Base-by-base conservation (phyloP, 2,329 filamentous ascomycete species). In the Colletotrichum sp. region DNA sequence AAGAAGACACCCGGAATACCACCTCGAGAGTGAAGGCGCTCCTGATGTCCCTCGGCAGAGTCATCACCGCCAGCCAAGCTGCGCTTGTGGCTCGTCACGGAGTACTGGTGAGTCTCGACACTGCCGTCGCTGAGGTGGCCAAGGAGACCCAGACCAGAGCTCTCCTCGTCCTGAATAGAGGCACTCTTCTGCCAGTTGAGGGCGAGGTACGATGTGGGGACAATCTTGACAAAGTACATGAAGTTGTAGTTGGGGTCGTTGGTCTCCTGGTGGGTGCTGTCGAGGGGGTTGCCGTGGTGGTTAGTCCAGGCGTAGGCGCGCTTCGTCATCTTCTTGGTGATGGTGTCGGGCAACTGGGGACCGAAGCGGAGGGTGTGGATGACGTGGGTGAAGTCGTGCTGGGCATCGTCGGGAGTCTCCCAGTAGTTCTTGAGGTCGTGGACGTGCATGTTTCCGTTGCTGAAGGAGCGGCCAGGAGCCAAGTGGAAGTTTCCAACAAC, bases 151-250 rank as follows among this genome's bases (percentile, higher is more conserved):
- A 97, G 87, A 69, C 92, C 92, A 15, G 91, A 86, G 63, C 90
- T 87, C 63, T 93, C 88, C 68, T 90, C 86, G 67, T 86, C 79
- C 68, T 83, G 81, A 72, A 84, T 81, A 49, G 75, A 80, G 72
- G 87, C 85, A 75, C 89, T 89, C 81, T 92, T 92, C 82, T 96
- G 93, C 95, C 95, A 98, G 78, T 96, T 96, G 2, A 99, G 90
- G 4, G 97, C 96, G 30, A 99, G 90, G 84, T 99, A 99, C 1
- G 96, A 96, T 3, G 97, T 99, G 5, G 95, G 95, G 36, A 99
- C 97, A 73, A 99, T 97, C 89, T 99, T 99, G 86, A 99, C 90
- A 86, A 99, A 99, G 89, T 99, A 99, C 95, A 99, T 98, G 86
- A 93, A 99, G 88, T 98, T 99, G 89, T 91, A 98, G 78, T 94